phyloP scores from a whole-genome alignment of 78 protist genomes.

The Tieghemostelium lacteum region DNA sequence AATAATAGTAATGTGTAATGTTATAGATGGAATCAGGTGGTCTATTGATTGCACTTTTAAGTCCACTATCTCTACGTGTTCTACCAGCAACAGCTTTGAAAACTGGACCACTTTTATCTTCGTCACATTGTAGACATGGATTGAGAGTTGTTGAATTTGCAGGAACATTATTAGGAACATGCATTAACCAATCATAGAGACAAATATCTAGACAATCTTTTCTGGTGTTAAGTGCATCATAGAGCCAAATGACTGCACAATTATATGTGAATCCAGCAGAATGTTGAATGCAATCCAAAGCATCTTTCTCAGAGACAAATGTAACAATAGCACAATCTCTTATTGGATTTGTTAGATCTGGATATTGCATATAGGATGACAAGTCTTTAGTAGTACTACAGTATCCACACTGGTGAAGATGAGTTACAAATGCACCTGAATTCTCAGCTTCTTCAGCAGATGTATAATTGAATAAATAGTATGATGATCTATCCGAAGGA shows the following conservation, averaged over 20 bases:
- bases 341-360: slow-evolving; percentile 81
- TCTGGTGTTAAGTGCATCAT: slow-evolving; percentile 72
- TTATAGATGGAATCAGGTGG: slow-evolving; percentile 76
- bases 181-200: slow-evolving; percentile 41
- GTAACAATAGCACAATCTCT: slow-evolving; percentile 72
- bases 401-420: slow-evolving; percentile 73
- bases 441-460: slow-evolving; percentile 57
- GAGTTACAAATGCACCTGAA: slow-evolving; percentile 81
- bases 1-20: slow-evolving; percentile 83
- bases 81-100: slow-evolving; percentile 79
- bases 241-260: slow-evolving; percentile 82
- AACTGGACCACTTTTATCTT: slow-evolving; percentile 84
- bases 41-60: slow-evolving; percentile 76
- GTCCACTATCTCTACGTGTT: slow-evolving; percentile 83
- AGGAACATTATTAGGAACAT: slow-evolving; percentile 85
- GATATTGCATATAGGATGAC: slow-evolving; percentile 48
- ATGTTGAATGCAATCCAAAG: slow-evolving; percentile 72
- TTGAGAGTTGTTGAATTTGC: slow-evolving; percentile 46
- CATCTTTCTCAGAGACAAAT: slow-evolving; percentile 21
- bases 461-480: slow-evolving; percentile 40
- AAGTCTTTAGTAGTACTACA: slow-evolving; percentile 79
- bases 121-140: slow-evolving; percentile 85
- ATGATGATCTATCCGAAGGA: slow-evolving; percentile 35
- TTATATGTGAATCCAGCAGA: slow-evolving; percentile 55
- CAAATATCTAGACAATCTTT: slow-evolving; percentile 75